phyloP scores from a whole-genome alignment of 2,329 filamentous ascomycete genomes.

The Falciphora oryzae region DNA sequence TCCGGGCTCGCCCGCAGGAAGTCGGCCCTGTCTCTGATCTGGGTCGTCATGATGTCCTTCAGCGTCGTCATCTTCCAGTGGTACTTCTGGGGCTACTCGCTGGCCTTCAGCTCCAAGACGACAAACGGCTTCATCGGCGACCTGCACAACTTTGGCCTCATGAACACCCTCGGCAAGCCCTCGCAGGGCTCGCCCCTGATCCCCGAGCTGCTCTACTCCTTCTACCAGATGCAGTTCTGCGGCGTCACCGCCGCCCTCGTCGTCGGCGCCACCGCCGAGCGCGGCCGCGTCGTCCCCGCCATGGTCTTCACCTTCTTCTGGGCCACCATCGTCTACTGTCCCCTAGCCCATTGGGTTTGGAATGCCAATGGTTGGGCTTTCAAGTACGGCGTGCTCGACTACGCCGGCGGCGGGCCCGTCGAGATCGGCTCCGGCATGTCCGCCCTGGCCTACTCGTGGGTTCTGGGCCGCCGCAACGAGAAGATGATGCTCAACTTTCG shows the following conservation, averaged over 20 bases:
- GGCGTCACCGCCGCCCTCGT: slow-evolving; percentile 87
- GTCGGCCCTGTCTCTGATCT: slow-evolving; percentile 93
- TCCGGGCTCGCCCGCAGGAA: slow-evolving; percentile 96
- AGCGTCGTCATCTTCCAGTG: slow-evolving; percentile 94
- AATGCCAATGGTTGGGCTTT: slow-evolving; percentile 90
- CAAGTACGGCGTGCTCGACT: slow-evolving; percentile 89
- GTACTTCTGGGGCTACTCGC: slow-evolving; percentile 99
- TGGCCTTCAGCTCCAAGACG: slow-evolving; percentile 78
- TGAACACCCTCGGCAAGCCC: slow-evolving; percentile 75
- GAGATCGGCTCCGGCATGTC: slow-evolving; percentile 94
- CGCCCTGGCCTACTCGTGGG: slow-evolving; percentile 90
- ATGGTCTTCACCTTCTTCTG: slow-evolving; percentile 96
- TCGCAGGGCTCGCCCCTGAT: slow-evolving; percentile 84
- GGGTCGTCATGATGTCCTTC: slow-evolving; percentile 92
- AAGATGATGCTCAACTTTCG: slow-evolving; percentile 99
- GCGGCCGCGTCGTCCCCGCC: slow-evolving; percentile 83
- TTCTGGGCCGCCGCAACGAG: slow-evolving; percentile 92
- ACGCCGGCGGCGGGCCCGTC: slow-evolving; percentile 93
- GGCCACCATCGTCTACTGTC: slow-evolving; percentile 97
- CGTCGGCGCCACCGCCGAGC: slow-evolving; percentile 87
- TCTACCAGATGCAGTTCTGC: slow-evolving; percentile 99
- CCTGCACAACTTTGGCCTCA: slow-evolving; percentile 81
- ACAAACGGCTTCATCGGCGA: slow-evolving; percentile 91
- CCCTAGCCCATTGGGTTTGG: slow-evolving; percentile 95
- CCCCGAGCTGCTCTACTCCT: slow-evolving; percentile 84